Conservation (phyloP, 1,284 basidiomycete species). For the Coniophora puteana region DNA sequence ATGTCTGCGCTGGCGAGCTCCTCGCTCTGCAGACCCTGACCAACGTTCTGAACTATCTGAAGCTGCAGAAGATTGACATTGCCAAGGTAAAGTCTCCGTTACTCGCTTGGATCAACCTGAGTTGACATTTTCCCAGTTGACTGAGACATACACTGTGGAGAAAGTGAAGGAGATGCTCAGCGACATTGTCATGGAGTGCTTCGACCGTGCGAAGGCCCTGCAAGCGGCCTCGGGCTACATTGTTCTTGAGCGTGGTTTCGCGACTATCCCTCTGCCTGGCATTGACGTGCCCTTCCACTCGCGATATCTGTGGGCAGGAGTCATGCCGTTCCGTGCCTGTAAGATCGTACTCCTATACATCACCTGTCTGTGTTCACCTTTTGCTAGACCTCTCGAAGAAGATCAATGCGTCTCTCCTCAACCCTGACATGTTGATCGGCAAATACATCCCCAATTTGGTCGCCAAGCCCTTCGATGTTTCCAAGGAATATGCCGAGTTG, state of each 20-base stretch:
- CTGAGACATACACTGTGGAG: conserved; percentile 79
- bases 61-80: conserved; percentile 96
- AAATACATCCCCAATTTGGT: conserved; percentile 98
- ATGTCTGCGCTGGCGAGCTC: conserved; percentile 96
- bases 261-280: conserved; percentile 93
- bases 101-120: conserved; percentile 4
- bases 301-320: conserved; percentile 97
- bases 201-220: conserved; percentile 74
- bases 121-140: conserved; percentile 50
- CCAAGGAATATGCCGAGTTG: conserved; percentile 88
- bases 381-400: conserved; percentile 91
- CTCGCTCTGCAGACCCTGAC: conserved; percentile 91
- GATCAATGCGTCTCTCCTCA: conserved; percentile 87
- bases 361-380: conserved; percentile 16
- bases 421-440: conserved; percentile 88
- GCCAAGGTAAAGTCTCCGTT: conserved; percentile 61
- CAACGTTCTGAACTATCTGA: conserved; percentile 95
- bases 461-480: conserved; percentile 91
- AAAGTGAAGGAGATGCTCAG: conserved; percentile 90
- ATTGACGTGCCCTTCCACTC: conserved; percentile 99
- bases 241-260: conserved; percentile 94
- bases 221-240: conserved; percentile 87
- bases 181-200: conserved; percentile 87
- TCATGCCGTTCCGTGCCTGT: conserved; percentile 95
- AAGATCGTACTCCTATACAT: conserved; percentile 31